Percentiles rank a stretch among this genome's conserved stretches.
Conservation (phyloP, 1,284 basidiomycete species). For the Xanthoconium separans region DNA sequence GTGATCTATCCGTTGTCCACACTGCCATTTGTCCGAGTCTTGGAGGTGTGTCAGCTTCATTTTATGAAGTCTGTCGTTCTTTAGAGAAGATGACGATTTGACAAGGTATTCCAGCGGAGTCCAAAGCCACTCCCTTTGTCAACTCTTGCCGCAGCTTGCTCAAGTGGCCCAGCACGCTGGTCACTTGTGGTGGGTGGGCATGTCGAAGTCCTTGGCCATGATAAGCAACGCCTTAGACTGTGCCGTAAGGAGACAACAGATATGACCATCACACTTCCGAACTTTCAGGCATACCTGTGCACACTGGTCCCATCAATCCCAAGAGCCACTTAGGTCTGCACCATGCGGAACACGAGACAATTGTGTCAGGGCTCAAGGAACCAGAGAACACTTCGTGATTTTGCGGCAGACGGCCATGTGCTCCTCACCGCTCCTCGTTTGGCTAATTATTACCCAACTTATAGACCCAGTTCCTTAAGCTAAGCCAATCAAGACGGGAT, state of each 20-base stretch:
- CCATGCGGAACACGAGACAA: too few relatives aligned
- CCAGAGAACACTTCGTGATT: not conserved
- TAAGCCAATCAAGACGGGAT: not conserved
- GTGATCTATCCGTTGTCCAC: not conserved
- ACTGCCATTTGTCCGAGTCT: too few relatives aligned
- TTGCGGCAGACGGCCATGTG: not conserved
- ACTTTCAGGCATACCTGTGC: not conserved
- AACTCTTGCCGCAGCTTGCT: not conserved
- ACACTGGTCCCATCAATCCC: not conserved
- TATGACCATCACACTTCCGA: too few relatives aligned
- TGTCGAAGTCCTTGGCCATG: not conserved
- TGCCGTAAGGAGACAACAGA: not conserved
- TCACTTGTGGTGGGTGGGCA: too few relatives aligned
- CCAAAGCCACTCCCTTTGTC: constrained; percentile 2
- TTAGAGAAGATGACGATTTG: not conserved
- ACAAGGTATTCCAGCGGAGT: not conserved
- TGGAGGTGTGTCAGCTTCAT: too few relatives aligned
- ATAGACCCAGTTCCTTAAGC: not conserved
- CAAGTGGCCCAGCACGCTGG: too few relatives aligned
- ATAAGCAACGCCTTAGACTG: not conserved
- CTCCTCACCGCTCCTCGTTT: too few relatives aligned
- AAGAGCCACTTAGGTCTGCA: not conserved
- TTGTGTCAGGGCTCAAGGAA: not conserved
- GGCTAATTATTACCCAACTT: too few relatives aligned
- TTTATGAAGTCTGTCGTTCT: not conserved